Conservation (phyloP, 306 rosid genomes). For the Pyrus pyrifolia region DNA sequence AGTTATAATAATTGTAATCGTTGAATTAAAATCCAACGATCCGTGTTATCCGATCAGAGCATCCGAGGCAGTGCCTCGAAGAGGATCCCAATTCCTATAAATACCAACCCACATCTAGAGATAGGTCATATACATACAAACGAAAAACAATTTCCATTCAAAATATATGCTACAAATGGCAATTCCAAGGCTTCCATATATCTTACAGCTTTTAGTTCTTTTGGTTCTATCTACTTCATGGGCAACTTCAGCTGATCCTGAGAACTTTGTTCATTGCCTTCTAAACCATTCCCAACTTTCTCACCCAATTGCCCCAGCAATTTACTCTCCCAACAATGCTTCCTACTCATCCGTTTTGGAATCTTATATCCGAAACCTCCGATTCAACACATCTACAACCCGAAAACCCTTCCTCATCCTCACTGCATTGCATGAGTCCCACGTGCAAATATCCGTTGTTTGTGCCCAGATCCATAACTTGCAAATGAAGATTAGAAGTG, state of each 20-base stretch:
- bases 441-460: slow-evolving; percentile 36
- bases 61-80: too few species aligned
- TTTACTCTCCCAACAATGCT: slow-evolving; percentile 39
- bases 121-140: too few species aligned
- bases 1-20: too few species aligned
- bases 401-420: slow-evolving; percentile 49
- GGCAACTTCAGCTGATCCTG: slow-evolving; percentile 14
- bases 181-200: not conserved
- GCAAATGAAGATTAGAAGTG: slow-evolving; percentile 64
- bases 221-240: not conserved
- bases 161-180: not conserved
- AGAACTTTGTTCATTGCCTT: slow-evolving; percentile 43
- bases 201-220: not conserved
- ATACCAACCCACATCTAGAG: too few species aligned
- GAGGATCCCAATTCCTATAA: too few species aligned
- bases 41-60: too few species aligned
- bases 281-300: slow-evolving; percentile 32
- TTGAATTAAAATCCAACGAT: too few species aligned
- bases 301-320: slow-evolving; percentile 43
- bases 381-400: slow-evolving; percentile 51
- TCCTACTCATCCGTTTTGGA: slow-evolving; percentile 46
- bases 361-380: slow-evolving; percentile 47
- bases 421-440: slow-evolving; percentile 55
- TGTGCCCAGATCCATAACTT: slow-evolving; percentile 45
- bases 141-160: too few species aligned